phyloP scores from a whole-genome alignment of 2,329 filamentous ascomycete genomes.

The Sarocladium brachiariae region DNA sequence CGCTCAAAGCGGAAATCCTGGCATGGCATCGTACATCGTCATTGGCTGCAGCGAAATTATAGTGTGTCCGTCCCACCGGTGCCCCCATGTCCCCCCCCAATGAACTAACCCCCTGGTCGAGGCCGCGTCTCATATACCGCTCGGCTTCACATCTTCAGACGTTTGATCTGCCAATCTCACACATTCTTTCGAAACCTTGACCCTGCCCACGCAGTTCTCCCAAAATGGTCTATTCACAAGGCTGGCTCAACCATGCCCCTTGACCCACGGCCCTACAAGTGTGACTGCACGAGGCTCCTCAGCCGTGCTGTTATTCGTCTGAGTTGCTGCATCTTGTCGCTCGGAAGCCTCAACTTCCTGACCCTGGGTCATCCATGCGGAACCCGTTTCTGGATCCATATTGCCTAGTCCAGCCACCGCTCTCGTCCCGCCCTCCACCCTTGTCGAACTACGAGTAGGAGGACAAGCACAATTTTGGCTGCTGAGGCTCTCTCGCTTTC shows the following conservation, averaged over 20 bases:
- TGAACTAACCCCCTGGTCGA: background rate
- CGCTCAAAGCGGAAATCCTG: constrained; percentile 3
- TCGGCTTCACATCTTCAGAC: constrained; percentile 13
- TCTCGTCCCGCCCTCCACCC: background rate
- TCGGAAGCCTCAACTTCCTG: constrained; percentile 1
- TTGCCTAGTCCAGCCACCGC: background rate
- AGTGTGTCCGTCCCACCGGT: background rate
- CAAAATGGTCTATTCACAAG: too few species aligned
- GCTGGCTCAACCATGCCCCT: too few species aligned
- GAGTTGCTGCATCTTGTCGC: background rate
- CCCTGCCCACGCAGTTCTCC: too few species aligned
- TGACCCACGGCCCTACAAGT: background rate
- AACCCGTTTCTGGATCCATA: background rate
- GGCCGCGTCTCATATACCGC: constrained; percentile 1
- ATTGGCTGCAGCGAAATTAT: background rate
- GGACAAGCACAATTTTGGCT: background rate
- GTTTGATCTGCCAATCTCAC: constrained; percentile 3
- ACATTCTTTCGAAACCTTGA: background rate
- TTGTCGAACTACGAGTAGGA: too few species aligned
- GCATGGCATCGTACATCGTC: background rate
- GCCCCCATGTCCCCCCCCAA: background rate
- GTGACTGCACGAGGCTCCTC: background rate
- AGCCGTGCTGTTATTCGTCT: constrained; percentile 2
- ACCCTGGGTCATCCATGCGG: constrained; percentile 3
- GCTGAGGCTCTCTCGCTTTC: background rate